phyloP scores from a whole-genome alignment of 257 asterid species.

The Capsicum pubescens region DNA sequence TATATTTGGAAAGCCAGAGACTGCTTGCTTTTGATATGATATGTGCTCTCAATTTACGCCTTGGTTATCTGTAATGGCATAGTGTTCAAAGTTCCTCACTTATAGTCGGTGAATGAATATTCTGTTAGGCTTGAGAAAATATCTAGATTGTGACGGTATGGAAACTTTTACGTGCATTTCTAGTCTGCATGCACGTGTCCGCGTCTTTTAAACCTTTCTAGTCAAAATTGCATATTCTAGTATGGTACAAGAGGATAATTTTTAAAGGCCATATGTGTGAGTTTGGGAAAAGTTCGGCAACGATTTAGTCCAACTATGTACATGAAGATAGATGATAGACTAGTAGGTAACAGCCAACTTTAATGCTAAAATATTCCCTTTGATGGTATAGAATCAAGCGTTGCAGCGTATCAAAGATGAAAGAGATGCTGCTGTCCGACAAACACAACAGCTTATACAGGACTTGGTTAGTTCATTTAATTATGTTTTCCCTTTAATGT shows the following conservation, averaged over 20 bases:
- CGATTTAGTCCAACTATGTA: neutral
- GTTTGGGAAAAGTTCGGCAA: conserved; percentile 11
- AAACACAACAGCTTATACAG: conserved; percentile 52
- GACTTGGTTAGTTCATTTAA: conserved; percentile 50
- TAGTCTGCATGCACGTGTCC: neutral
- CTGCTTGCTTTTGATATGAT: neutral
- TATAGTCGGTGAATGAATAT: neutral
- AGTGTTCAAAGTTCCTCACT: neutral
- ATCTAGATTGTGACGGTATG: neutral
- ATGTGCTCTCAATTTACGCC: neutral
- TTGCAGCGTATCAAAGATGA: conserved; percentile 55
- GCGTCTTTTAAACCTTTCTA: neutral
- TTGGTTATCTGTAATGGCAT: neutral
- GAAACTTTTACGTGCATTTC: conserved; percentile 9
- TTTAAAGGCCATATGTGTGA: neutral
- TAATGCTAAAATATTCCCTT: conserved; percentile 8
- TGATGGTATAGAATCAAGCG: conserved; percentile 38
- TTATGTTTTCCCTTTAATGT: neutral
- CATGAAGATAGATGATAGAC: conserved; percentile 22
- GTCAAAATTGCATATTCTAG: neutral
- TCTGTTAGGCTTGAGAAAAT: neutral
- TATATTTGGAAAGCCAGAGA: neutral
- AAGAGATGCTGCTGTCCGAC: conserved; percentile 50
- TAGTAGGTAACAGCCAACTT: neutral
- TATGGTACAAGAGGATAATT: neutral